Conservation (phyloP, 495 filamentous ascomycete species). For the Melanomma pulvis-pyrius region DNA sequence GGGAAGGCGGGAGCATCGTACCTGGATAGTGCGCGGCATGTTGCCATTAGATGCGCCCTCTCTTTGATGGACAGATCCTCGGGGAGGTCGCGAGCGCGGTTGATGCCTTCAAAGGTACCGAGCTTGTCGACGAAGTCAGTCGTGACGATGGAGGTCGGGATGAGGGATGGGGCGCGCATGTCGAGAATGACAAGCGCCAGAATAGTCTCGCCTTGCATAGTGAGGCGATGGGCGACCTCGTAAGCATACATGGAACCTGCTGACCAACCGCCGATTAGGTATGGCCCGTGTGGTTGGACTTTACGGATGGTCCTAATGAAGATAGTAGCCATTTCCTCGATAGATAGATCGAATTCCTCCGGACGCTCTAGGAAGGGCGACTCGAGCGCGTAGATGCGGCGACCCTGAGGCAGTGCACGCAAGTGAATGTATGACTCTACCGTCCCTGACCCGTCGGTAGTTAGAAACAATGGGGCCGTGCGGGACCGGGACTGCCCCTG, state of each 20-base stretch:
- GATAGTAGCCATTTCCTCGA: conserved; percentile 30
- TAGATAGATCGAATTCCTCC: conserved; percentile 11
- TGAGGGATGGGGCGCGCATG: conserved; percentile 29
- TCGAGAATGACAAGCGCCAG: conserved; percentile 27
- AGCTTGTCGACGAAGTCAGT: conserved; percentile 29
- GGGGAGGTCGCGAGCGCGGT: conserved; percentile 22
- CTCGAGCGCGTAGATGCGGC: conserved; percentile 42
- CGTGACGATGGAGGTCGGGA: conserved; percentile 31
- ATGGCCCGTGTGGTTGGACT: conserved; percentile 28
- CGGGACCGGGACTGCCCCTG: conserved; percentile 19
- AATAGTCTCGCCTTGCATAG: conserved; percentile 23
- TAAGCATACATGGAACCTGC: conserved; percentile 28
- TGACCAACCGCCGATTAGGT: conserved; percentile 33
- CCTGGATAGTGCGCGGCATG: conserved; percentile 20
- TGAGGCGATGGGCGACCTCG: conserved; percentile 27
- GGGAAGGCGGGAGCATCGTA: conserved; percentile 34
- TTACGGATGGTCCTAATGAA: conserved; percentile 28
- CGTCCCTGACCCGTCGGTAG: conserved; percentile 36
- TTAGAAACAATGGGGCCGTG: conserved; percentile 23
- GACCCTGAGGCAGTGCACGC: conserved; percentile 27
- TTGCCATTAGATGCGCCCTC: conserved; percentile 30
- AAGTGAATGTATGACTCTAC: conserved; percentile 40
- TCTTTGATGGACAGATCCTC: conserved; percentile 24
- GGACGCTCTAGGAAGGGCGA: conserved; percentile 40
- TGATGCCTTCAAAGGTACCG: conserved; percentile 26